These are phyloP conservation scores for Anisodus acutangulus DNA, from an alignment of 257 asterid species.

Conservation along the genomic window DNA sequence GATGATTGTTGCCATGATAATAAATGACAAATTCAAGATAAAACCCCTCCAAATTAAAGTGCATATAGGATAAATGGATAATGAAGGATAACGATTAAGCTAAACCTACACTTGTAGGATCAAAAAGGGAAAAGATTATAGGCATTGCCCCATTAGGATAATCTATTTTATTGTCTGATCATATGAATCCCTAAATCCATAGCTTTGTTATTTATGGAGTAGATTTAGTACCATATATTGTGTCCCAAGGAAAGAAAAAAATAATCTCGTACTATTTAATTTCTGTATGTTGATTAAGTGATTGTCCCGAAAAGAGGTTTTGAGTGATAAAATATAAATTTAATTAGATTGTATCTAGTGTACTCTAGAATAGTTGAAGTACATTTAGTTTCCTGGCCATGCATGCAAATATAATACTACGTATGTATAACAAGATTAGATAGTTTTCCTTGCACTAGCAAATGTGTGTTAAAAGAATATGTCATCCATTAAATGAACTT, in stretches of 20 bases:
- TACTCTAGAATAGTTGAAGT: background rate
- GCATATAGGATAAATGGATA: slow-evolving; percentile 5
- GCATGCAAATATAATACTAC: slow-evolving; percentile 26
- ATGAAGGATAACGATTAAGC: slow-evolving; percentile 19
- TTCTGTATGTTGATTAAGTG: background rate
- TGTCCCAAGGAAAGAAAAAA: background rate
- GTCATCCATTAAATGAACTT: background rate
- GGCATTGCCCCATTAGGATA: background rate
- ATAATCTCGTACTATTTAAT: background rate
- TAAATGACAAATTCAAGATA: background rate
- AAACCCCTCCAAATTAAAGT: slow-evolving; percentile 12
- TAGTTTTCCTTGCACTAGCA: background rate
- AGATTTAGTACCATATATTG: background rate
- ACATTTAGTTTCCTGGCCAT: background rate
- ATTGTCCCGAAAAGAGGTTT: background rate
- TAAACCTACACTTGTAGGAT: slow-evolving; percentile 11
- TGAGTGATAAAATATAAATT: background rate
- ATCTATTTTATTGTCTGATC: background rate
- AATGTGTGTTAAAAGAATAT: background rate
- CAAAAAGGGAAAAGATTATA: slow-evolving; percentile 20
- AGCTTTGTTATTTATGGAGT: background rate
- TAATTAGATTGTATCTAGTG: background rate
- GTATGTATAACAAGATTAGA: slow-evolving; percentile 1
- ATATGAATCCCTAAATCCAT: background rate
- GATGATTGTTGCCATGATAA: slow-evolving; percentile 27